Conservation (phyloP, 495 filamentous ascomycete genomes). For the Trichoderma virens region DNA sequence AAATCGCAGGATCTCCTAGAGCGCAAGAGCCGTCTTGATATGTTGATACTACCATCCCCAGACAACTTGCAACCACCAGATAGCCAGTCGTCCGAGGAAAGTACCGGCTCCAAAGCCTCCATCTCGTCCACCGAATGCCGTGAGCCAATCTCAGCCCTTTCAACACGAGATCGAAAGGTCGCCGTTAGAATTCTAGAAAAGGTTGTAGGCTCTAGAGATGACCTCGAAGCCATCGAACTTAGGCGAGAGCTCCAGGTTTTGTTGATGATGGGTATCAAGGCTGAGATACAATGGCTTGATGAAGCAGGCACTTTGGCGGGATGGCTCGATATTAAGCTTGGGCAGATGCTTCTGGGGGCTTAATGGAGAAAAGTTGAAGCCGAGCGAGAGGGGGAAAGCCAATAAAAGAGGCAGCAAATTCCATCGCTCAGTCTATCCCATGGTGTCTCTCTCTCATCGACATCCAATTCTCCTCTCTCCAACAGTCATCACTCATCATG, state of each 20-base stretch:
- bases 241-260: constrained; percentile 70
- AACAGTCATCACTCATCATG: background rate
- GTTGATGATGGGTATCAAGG: constrained; percentile 80
- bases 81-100: constrained; percentile 11
- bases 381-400: too few species aligned
- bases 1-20: constrained; percentile 49
- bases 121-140: background rate
- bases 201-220: constrained; percentile 13
- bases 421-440: too few species aligned
- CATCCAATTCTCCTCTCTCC: too few species aligned
- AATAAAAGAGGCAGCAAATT: too few species aligned
- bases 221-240: constrained; percentile 33
- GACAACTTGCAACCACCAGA: constrained; percentile 13
- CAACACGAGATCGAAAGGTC: constrained; percentile 58
- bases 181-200: constrained; percentile 57
- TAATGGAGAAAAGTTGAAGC: background rate
- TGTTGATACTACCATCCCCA: background rate
- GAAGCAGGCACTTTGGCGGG: constrained; percentile 47
- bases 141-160: constrained; percentile 39
- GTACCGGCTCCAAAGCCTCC: background rate
- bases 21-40: constrained; percentile 14
- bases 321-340: constrained; percentile 52
- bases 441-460: too few species aligned
- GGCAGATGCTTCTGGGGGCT: background rate
- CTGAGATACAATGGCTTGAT: constrained; percentile 81